Percentiles rank a stretch among this genome's conserved stretches.
Evolutionary conservation across 805 yeast species (phyloP).

Genomic region (Lipomyces anomalus): DNA sequence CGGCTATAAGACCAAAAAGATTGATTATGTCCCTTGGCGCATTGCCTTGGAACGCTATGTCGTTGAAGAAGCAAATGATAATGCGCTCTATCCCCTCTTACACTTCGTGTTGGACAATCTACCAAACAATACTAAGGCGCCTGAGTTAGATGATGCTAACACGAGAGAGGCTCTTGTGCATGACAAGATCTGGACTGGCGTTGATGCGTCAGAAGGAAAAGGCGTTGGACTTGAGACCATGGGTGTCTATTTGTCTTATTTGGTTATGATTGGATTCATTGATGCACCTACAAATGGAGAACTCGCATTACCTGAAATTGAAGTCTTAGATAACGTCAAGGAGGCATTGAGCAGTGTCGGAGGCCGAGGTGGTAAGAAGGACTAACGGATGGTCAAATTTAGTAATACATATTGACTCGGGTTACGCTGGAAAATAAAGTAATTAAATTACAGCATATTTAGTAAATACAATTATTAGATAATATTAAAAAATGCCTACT

Average conservation of each 20-base stretch:
- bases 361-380: constrained; percentile 38
- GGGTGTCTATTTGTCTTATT: constrained; percentile 74
- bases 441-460: too few species aligned
- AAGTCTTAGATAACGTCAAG: too few species aligned
- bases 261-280: constrained; percentile 74
- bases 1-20: constrained; percentile 63
- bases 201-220: constrained; percentile 60
- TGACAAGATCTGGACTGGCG: constrained; percentile 58
- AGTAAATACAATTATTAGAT: too few species aligned
- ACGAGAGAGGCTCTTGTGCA: constrained; percentile 61
- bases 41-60: constrained; percentile 68
- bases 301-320: constrained; percentile 45
- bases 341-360: constrained; percentile 35
- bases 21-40: constrained; percentile 77
- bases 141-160: constrained; percentile 85
- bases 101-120: constrained; percentile 92
- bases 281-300: constrained; percentile 50
- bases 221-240: constrained; percentile 67
- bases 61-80: constrained; percentile 54
- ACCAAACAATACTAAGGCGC: constrained; percentile 88
- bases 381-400: too few species aligned
- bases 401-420: too few species aligned
- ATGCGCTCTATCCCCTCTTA: constrained; percentile 85
- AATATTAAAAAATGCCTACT: too few species aligned
- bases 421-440: too few species aligned